Conservation (phyloP, 768 basidiomycete genomes). For the Mycena kentingensis region DNA sequence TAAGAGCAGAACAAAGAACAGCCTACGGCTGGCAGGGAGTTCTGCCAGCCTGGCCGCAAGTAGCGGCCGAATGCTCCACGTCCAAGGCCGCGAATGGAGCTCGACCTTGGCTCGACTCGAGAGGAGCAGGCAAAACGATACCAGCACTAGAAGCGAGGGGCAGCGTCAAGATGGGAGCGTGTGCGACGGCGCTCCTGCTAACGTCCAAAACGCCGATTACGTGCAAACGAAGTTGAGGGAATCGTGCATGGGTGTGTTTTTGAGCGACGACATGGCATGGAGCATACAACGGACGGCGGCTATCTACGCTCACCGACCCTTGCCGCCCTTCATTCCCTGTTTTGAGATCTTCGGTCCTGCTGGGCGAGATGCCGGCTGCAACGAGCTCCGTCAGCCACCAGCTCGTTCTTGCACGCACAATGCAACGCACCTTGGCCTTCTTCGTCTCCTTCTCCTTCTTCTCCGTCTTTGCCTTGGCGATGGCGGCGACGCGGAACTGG, state of each 20-base stretch:
- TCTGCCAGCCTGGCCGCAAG: too few relatives aligned
- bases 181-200: too few relatives aligned
- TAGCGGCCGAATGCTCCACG: too few relatives aligned
- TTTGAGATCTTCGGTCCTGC: conserved; percentile 83
- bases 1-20: too few relatives aligned
- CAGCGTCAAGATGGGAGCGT: too few relatives aligned
- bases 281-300: not conserved
- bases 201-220: too few relatives aligned
- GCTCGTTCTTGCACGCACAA: conserved; percentile 6
- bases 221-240: too few relatives aligned
- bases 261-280: conserved; percentile 3
- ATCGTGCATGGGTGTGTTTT: not conserved
- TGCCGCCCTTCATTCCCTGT: conserved; percentile 94
- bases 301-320: conserved; percentile 57
- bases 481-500: conserved; percentile 81
- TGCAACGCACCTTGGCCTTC: conserved; percentile 72
- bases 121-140: too few relatives aligned
- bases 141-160: too few relatives aligned
- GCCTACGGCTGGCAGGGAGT: too few relatives aligned
- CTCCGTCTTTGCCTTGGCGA: conserved; percentile 92
- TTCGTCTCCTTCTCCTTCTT: conserved; percentile 96
- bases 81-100: too few relatives aligned
- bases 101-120: too few relatives aligned
- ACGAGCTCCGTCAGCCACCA: conserved; percentile 1
- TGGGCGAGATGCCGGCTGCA: conserved; percentile 57